Evolutionary conservation across 257 asterid genomes (phyloP).

Genomic region (Ballota nigra): DNA sequence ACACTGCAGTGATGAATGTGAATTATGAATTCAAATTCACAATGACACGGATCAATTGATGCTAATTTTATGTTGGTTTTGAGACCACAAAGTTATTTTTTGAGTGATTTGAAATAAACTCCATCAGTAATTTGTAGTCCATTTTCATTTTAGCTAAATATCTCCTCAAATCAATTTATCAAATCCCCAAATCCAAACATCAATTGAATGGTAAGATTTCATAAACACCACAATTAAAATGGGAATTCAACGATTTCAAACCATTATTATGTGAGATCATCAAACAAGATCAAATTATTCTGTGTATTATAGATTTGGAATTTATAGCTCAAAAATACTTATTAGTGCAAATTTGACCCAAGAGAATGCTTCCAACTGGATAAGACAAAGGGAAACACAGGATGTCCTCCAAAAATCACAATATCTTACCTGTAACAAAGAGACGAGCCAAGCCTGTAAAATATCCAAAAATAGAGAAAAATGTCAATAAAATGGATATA

Average conservation of each 20-base stretch:
- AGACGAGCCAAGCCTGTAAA: conserved; percentile 85
- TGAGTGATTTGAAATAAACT: not conserved
- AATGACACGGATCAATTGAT: not conserved
- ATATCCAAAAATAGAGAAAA: not conserved
- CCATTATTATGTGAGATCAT: not conserved
- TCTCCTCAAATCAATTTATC: not conserved
- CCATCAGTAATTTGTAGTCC: not conserved
- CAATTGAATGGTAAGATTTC: not conserved
- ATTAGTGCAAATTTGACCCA: not conserved
- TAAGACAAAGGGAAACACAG: not conserved
- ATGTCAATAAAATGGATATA: conserved; percentile 19
- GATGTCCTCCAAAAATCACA: not conserved
- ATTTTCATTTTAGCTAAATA: not conserved
- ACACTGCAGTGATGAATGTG: too few species aligned
- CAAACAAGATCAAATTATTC: not conserved
- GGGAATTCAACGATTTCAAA: not conserved
- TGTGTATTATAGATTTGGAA: not conserved
- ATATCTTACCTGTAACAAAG: conserved; percentile 59
- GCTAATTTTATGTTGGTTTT: not conserved
- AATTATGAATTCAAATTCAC: not conserved
- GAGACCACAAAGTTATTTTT: not conserved
- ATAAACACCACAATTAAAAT: not conserved
- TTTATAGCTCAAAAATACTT: not conserved
- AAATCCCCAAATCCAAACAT: too few species aligned
- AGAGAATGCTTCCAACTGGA: not conserved